Percentiles rank a stretch among this genome's conserved stretches.
These are phyloP conservation scores for Coemansia sp. DNA, from an alignment of 192 early-diverging fungal species.

Conservation along the genomic window DNA sequence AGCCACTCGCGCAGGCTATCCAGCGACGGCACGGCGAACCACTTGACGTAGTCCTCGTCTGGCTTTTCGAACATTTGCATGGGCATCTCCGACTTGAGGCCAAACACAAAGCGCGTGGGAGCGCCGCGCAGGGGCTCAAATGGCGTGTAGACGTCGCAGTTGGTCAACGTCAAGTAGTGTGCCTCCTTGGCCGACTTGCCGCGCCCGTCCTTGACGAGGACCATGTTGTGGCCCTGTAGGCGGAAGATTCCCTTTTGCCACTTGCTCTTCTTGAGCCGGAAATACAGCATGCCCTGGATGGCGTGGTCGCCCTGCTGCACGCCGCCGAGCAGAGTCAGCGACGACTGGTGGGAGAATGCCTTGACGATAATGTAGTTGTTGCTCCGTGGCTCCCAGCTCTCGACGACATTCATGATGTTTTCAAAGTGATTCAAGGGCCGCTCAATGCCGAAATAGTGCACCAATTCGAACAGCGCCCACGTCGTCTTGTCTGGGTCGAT, in stretches of 20 bases:
- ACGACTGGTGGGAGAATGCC: conserved; percentile 56
- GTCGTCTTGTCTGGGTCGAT: conserved; percentile 48
- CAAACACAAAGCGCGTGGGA: conserved; percentile 81
- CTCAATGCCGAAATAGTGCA: conserved; percentile 83
- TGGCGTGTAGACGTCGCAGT: conserved; percentile 84
- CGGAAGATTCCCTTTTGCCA: conserved; percentile 79
- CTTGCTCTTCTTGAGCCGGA: conserved; percentile 79
- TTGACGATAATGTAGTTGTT: conserved; percentile 75
- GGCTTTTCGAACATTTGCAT: conserved; percentile 79
- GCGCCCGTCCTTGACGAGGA: conserved; percentile 31
- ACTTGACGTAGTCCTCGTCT: conserved; percentile 74
- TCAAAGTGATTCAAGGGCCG: conserved; percentile 91
- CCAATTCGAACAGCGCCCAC: conserved; percentile 92
- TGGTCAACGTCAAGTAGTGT: conserved; percentile 57
- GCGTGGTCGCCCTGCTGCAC: conserved; percentile 44
- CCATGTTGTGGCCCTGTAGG: conserved; percentile 48
- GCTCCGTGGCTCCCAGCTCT: conserved; percentile 77
- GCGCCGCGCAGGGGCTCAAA: conserved; percentile 63
- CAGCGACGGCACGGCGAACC: conserved; percentile 44
- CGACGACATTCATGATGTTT: conserved; percentile 74
- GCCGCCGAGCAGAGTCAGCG: conserved; percentile 24
- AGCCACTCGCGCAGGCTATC: conserved; percentile 48
- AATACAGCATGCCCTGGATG: conserved; percentile 66
- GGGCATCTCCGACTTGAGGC: conserved; percentile 75
- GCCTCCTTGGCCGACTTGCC: conserved; percentile 36